phyloP scores from a whole-genome alignment of 2,329 filamentous ascomycete species.

The Penicillium capsulatum region DNA sequence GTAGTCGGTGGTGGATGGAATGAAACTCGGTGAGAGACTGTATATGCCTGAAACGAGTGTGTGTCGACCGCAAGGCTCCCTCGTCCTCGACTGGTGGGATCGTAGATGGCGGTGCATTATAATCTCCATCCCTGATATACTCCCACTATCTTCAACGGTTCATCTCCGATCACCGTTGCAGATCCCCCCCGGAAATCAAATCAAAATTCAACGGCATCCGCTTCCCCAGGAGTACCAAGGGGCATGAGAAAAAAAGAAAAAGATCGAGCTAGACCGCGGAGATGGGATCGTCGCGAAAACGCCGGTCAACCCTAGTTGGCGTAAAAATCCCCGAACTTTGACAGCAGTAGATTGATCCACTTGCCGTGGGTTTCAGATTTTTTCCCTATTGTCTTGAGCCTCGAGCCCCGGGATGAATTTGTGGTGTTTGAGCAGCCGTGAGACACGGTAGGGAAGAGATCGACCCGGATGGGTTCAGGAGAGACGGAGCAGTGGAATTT shows the following conservation, averaged over 20 bases:
- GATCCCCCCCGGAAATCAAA: background rate
- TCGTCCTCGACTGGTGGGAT: too few species aligned
- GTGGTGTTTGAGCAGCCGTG: conserved; percentile 5
- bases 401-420: conserved; percentile 8
- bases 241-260: too few species aligned
- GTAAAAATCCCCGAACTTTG: conserved; percentile 13
- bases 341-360: conserved; percentile 15
- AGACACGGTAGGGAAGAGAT: conserved; percentile 5
- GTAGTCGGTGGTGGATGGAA: conserved; percentile 4
- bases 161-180: conserved; percentile 1
- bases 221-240: background rate
- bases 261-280: conserved; percentile 2
- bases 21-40: background rate
- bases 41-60: too few species aligned
- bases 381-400: conserved; percentile 12
- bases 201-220: background rate
- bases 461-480: background rate
- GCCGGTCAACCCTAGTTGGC: conserved; percentile 17
- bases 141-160: conserved; percentile 5
- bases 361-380: conserved; percentile 20
- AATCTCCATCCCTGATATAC: conserved; percentile 5
- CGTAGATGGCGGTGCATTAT: too few species aligned
- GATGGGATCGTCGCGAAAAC: conserved; percentile 15
- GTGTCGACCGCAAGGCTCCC: too few species aligned
- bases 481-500: background rate